Evolutionary conservation across 2,329 filamentous ascomycete species (phyloP), one percentile per base, ranked within the genome.

Genomic region (Chaetomium sp.): DNA sequence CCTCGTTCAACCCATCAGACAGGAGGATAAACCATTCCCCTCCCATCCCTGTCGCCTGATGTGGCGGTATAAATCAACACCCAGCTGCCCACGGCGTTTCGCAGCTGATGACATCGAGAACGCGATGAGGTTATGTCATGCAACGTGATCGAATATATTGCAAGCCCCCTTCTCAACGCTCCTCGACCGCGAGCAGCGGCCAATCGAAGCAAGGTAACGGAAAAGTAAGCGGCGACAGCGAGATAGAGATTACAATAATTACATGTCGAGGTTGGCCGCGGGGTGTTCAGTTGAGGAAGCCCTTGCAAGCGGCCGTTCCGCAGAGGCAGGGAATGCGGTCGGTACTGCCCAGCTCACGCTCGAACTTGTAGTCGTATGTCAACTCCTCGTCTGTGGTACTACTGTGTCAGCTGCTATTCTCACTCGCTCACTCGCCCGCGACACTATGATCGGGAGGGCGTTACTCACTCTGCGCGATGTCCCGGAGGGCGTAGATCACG

Each of bases 331-430:
- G 95, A 72, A 99, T 97, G 69, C 95, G 92, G 78, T 99, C 95
- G 68, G 93, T 87, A 71, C 92, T 96, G 74, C 93, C 93, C 74
- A 96, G 92, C 79, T 99, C 95, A 72, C 95, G 91, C 81, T 99
- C 95, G 77, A 99, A 99, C 79, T 99, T 99, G 85, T 99, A 99
- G 82, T 99, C 95, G 81, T 99, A 99, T 2, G 95, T 99, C 76
- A 99, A 88, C 82, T 99, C 95, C 80, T 99, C 95, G 76, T 97
- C 95, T 99, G 74, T 67, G 60, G 58, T 19, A 27, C 27, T 55
- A 35, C 60, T 53, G 69, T 69, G 72, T 71, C 57, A 71, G 70
- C 49, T 42, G 35, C 35, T 19, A 19, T 38, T 38, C 13, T 38
- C 35, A 16, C 35, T 16, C 35, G 9, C 35, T 10, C 9, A 16